Evolutionary conservation across 192 early-diverging fungal genomes (phyloP), one percentile per base, ranked within the genome.

Genomic region (Chytriomyces confervae): DNA sequence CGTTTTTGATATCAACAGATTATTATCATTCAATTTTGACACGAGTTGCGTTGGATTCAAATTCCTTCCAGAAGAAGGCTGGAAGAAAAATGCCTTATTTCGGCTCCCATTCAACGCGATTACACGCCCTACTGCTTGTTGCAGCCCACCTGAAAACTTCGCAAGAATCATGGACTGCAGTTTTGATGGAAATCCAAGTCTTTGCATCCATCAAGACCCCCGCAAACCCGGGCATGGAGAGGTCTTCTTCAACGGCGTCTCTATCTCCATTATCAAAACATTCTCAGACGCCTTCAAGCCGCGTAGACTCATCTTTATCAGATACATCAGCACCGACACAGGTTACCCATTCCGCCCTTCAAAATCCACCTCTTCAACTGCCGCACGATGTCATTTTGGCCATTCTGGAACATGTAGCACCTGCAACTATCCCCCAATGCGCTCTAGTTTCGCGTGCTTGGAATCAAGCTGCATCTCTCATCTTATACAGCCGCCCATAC

Each of bases 361-460:
- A 13, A 23, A 65, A 65, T 16, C 11, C 63, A 6, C 20, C 20
- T 13, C 36, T 65, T 29, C 18, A 62, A 24, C 47, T 74, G 8
- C 72, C 72, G 23, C 57, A 74, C 27, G 72, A 74, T 20, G 47
- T 74, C 61, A 74, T 74, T 45, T 46, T 23, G 16, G 72, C 72
- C 11, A 74, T 74, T 27, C 45, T 63, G 10, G 29, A 63, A 47
- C 24, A 44, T 10, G 53, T 74, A n/a, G 13, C 23, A 8, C 18
- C 72, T n/a, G 3, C 23, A 6, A 63, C 36, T 48, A 61, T 79
- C 5, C 24, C 18, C n/a, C 18, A 71, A 11, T 71, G 69, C 50
- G 69, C 69, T 18, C 63, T 46, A 16, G 77, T 79, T 13, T 79
- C 65, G 13, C 57, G 69, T 24, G 24, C 20, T 46, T 79, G 77